Base-by-base conservation (phyloP, 2,329 filamentous ascomycete species). In the Calonectria pseudoreteaudii region DNA sequence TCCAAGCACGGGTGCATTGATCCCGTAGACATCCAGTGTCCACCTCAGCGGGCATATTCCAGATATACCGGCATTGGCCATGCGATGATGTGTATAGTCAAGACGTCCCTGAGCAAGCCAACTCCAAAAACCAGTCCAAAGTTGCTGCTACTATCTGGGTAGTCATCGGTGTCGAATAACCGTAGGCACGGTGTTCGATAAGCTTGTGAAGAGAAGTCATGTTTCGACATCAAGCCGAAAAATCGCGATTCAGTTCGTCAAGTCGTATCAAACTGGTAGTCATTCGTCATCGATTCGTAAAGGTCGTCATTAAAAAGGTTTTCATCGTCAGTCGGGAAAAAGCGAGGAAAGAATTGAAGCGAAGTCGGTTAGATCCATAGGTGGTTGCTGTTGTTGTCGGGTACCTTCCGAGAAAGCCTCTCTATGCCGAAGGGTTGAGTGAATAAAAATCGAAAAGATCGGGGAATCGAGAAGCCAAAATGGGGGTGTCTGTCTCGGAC, bases 21-120 rank as follows among this genome's bases (percentile, higher is more conserved):
- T 82, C 81, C 82, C 84, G 83, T 85, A 82, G 85, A 86, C 87
- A 88, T 74, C 85, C 86, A 85, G 86, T 87, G 86, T 84, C 86
- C 81, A 82, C 79, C 81, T 82, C 79, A 75, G 75, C 78, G 78
- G 74, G 68, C 65, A 81, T 83, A 87, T 85, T 76, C 83, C 85
- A 77, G 86, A 86, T 86, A 85, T 81, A 80, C 76, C 76, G 75
- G 79, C 77, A 68, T 77, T 80, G 79, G 82, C 82, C 81, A 84
- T 80, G 80, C 77, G 82, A 84, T 85, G 81, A 81, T 79, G 68
- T 79, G 68, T 73, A 72, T 75, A 77, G 78, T 81, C 66, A 73
- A 79, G 80, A 83, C 82, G 82, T 79, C 81, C 78, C 78, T 73
- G 65, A 65, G 56, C 76, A 72, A 77, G 74, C 47, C 72, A 31